Base-by-base conservation (phyloP, 139 green algal genomes). In the Picochlorum sp. region DNA sequence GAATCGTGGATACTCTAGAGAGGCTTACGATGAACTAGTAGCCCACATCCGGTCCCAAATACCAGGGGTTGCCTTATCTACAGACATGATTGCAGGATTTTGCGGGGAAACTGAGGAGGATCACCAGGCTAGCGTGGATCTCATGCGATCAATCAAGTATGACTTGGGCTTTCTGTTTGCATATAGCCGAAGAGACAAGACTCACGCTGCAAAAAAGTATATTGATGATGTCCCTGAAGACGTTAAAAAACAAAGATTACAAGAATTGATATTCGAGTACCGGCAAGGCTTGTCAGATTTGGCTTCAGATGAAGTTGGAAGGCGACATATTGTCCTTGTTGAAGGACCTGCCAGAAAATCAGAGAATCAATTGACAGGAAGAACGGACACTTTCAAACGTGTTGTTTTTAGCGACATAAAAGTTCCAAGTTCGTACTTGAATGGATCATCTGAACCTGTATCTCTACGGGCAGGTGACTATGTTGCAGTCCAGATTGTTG, bases 111-210 rank as follows among this genome's bases (percentile, higher is more conserved):
- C 77, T 1, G 87, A 94, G 45, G 83, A 80, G 16, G 90, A 97
- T 45, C 89, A 96, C 34, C 31, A 37, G 4, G 76, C 80, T 21
- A 96, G 85, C 10, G 31, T 96, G 54, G 76, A 84, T 28, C 74
- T 97, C 14, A 71, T 97, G 76, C 49, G 41, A 3, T 41, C 5
- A 18, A 70, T 78, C 0, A 63, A 66, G 8, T 97, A 85, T 63
- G 86, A 95, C 38, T 73, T 84, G 60, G 90, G 82, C 6, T 97
- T 92, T 68, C 67, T 96, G 68, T 97, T 95, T 72, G 81, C 83
- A 14, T 97, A 96, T 83, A 84, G 65, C 26, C 20, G 79, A 45
- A 73, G 90, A 2, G 81, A 88, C 8, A 85, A 83, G 63, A 97
- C 90, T 2, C 72, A 88, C 57, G 90, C 90, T 13, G 78, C 88